Conservation (phyloP, 169 alveolate genomes). For the Eimeria praecox region DNA sequence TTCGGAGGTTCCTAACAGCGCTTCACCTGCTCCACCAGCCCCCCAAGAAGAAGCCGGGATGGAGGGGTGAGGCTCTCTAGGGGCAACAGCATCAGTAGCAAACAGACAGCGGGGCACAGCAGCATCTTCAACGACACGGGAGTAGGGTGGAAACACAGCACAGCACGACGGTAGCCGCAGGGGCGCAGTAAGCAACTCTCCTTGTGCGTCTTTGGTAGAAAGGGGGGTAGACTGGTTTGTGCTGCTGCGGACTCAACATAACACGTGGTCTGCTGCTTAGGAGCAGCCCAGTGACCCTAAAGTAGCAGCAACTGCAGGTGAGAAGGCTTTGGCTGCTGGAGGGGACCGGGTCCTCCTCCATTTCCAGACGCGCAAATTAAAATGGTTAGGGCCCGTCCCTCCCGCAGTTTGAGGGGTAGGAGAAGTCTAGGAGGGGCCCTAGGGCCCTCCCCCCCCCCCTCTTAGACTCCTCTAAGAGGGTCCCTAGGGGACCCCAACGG, state of each 20-base stretch:
- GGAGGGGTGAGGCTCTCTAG: neutral
- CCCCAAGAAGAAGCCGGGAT: neutral
- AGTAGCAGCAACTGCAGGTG: constrained; percentile 29
- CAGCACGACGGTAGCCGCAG: constrained; percentile 15
- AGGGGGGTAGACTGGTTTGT: neutral
- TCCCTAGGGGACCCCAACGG: neutral
- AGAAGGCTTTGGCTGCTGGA: neutral
- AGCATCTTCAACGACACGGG: neutral
- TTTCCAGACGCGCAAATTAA: neutral
- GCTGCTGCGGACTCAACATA: neutral
- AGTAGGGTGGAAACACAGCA: neutral
- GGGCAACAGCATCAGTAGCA: neutral
- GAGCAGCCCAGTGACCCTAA: neutral
- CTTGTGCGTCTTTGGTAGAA: neutral
- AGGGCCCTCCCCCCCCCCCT: constrained; percentile 9
- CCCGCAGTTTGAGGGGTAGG: constrained; percentile 55
- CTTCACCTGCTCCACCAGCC: neutral
- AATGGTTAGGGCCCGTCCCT: constrained; percentile 41
- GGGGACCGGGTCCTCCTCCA: neutral
- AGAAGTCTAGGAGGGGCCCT: neutral
- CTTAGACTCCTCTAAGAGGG: neutral
- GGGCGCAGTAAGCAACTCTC: neutral
- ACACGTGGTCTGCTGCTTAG: neutral
- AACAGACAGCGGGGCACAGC: neutral
- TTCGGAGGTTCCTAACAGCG: neutral